Evolutionary conservation across 139 green algal species (phyloP).

Genomic region (Edaphochlamys debaryana): DNA sequence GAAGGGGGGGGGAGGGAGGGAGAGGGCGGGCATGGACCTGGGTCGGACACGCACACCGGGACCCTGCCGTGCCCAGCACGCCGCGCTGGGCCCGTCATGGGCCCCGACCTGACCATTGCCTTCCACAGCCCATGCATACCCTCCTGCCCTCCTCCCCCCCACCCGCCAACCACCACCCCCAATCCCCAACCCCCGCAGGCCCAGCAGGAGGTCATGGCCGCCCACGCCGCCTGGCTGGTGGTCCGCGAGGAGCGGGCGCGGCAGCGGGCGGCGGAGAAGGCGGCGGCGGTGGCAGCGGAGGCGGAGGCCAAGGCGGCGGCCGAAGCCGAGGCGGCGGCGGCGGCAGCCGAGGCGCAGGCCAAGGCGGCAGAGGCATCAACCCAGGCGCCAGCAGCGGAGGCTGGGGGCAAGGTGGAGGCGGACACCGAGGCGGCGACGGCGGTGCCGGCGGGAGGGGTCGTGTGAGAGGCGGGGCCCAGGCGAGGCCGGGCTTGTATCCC

Average conservation of each 20-base stretch:
- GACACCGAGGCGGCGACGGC: too few relatives aligned
- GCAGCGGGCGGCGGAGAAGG: background rate
- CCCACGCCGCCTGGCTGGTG: slow-evolving; percentile 1
- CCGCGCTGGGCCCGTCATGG: background rate
- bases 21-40: too few relatives aligned
- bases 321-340: background rate
- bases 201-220: slow-evolving; percentile 24
- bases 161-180: background rate
- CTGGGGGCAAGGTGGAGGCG: too few relatives aligned
- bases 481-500: too few relatives aligned
- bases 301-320: background rate
- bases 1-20: too few relatives aligned
- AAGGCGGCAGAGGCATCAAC: background rate
- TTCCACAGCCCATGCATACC: background rate
- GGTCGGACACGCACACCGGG: background rate
- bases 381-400: background rate
- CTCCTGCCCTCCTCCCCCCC: too few relatives aligned
- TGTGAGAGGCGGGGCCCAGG: too few relatives aligned
- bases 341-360: background rate
- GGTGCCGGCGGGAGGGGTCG: too few relatives aligned
- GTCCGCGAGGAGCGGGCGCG: background rate
- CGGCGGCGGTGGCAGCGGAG: background rate
- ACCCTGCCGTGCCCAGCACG: too few relatives aligned
- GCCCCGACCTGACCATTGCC: background rate
- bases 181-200: background rate